Evolutionary conservation across 2,329 filamentous ascomycete species (phyloP).

Genomic region (Whalleya microplaca): DNA sequence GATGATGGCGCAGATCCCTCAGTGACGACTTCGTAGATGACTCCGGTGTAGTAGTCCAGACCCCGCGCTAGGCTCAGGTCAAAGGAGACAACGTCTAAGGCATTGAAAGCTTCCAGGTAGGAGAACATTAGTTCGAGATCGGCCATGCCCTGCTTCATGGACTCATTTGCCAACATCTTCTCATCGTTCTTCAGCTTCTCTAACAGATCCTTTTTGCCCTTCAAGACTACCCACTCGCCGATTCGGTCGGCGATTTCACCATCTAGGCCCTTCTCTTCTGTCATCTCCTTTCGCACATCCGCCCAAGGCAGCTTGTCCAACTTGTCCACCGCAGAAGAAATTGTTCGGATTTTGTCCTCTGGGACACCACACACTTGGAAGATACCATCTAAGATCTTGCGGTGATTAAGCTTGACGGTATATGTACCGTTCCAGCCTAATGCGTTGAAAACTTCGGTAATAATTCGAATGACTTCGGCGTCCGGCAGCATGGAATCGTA

Average conservation of each 20-base stretch:
- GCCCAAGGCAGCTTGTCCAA: constrained; percentile 76
- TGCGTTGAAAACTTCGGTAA: constrained; percentile 72
- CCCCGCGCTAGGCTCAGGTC: constrained; percentile 76
- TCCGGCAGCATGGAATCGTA: constrained; percentile 78
- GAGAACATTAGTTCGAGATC: constrained; percentile 71
- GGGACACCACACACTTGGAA: constrained; percentile 81
- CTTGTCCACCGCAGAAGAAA: constrained; percentile 79
- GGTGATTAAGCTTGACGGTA: constrained; percentile 81
- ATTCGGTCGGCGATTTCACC: constrained; percentile 71
- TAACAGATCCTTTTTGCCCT: constrained; percentile 68
- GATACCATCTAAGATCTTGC: constrained; percentile 77
- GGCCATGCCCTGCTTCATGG: constrained; percentile 68
- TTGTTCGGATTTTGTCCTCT: constrained; percentile 71
- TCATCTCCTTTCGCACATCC: constrained; percentile 77
- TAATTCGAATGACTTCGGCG: constrained; percentile 72
- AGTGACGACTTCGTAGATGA: constrained; percentile 76
- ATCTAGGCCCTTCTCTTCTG: constrained; percentile 73
- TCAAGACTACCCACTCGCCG: constrained; percentile 70
- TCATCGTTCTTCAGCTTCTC: constrained; percentile 62
- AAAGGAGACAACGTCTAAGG: constrained; percentile 68
- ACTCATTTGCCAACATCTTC: constrained; percentile 62
- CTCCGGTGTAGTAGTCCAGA: constrained; percentile 75
- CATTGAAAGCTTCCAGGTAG: constrained; percentile 69
- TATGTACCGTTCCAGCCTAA: constrained; percentile 70
- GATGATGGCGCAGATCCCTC: constrained; percentile 61